Percentiles rank a stretch among this genome's conserved stretches.
Conservation (phyloP, 2,329 filamentous ascomycete genomes). For the Phoma sp. region DNA sequence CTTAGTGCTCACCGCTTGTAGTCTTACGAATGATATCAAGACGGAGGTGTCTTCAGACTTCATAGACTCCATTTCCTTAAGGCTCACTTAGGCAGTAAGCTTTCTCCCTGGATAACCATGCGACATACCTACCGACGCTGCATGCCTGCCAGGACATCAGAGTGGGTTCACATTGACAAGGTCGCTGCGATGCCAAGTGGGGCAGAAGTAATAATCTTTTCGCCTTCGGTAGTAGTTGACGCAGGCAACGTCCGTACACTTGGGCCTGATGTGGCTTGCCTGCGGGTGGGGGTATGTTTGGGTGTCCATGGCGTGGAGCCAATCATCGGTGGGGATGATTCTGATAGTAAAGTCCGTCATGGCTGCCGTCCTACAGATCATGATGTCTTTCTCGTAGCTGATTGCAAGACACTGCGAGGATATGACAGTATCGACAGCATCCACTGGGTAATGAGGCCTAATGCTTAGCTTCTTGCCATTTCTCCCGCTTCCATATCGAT, state of each 20-base stretch:
- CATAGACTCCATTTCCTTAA: no score
- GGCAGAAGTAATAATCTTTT: constrained; percentile 12
- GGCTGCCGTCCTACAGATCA: constrained; percentile 20
- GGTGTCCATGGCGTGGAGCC: constrained; percentile 29
- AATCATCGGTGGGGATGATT: constrained; percentile 24
- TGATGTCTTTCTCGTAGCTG: constrained; percentile 26
- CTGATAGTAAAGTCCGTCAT: constrained; percentile 17
- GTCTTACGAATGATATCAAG: no score
- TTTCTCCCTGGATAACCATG: no score
- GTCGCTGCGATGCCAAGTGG: neutral
- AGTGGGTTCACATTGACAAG: no score
- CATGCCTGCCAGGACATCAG: no score
- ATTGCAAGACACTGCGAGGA: constrained; percentile 22
- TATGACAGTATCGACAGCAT: constrained; percentile 4
- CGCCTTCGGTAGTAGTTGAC: constrained; percentile 23
- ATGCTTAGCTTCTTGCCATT: constrained; percentile 21
- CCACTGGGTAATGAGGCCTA: constrained; percentile 16
- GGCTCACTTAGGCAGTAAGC: no score
- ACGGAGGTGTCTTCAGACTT: no score
- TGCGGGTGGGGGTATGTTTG: constrained; percentile 25
- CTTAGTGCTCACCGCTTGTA: no score
- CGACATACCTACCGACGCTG: no score
- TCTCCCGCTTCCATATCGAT: constrained; percentile 7
- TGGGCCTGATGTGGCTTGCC: constrained; percentile 22
- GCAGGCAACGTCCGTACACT: constrained; percentile 20